A percentile compares a stretch with the other conserved stretches of the same genome.
Conservation (phyloP, 106 monocot genomes). For the Hemerocallis citrina region DNA sequence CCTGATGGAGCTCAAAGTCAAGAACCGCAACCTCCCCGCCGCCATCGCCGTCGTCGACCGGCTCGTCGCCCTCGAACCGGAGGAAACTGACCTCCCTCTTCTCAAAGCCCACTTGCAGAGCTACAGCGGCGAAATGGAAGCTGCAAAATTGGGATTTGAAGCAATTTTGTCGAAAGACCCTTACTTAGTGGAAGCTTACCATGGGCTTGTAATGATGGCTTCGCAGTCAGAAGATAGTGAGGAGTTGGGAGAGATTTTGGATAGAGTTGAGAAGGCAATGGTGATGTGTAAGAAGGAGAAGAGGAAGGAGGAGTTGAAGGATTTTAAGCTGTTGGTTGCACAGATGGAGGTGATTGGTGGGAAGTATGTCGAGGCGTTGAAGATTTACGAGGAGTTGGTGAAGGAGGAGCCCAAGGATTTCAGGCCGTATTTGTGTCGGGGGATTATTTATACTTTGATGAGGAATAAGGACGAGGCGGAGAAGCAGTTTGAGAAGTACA, state of each 20-base stretch:
- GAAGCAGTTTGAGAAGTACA: constrained; percentile 55
- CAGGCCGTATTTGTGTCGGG: constrained; percentile 55
- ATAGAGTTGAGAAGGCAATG: constrained; percentile 32
- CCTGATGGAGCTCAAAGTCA: constrained; percentile 54
- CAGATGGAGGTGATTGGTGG: constrained; percentile 46
- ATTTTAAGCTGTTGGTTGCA: constrained; percentile 51
- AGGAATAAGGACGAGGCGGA: constrained; percentile 48
- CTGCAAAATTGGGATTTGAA: constrained; percentile 62
- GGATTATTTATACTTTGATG: constrained; percentile 48
- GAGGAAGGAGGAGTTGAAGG: constrained; percentile 43
- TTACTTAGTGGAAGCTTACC: constrained; percentile 68
- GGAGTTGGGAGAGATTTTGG: constrained; percentile 21
- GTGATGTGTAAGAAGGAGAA: constrained; percentile 35
- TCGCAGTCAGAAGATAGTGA: constrained; percentile 7
- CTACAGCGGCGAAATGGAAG: constrained; percentile 35
- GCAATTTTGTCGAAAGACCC: constrained; percentile 48
- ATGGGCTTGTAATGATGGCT: constrained; percentile 61
- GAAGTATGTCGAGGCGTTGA: constrained; percentile 38
- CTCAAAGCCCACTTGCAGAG: constrained; percentile 56
- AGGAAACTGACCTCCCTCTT: constrained; percentile 48
- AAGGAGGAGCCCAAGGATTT: constrained; percentile 68
- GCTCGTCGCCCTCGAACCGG: constrained; percentile 44
- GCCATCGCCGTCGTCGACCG: constrained; percentile 43
- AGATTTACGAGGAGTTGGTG: constrained; percentile 38
- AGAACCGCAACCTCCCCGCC: constrained; percentile 36